phyloP scores from a whole-genome alignment of 305 asterid species.

The Fraxinus paxiana region DNA sequence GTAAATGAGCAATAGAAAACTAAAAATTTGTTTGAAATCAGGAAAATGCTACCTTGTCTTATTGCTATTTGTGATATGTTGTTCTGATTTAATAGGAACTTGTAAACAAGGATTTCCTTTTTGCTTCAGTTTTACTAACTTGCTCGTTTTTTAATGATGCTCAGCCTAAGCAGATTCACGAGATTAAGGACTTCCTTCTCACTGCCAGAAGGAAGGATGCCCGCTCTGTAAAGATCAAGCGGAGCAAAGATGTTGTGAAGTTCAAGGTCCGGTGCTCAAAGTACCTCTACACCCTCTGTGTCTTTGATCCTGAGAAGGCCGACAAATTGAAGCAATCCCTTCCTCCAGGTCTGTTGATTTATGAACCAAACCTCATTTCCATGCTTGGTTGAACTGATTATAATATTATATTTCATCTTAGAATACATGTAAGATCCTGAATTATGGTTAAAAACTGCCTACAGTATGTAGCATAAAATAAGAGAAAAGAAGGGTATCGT shows the following conservation, averaged over 20 bases:
- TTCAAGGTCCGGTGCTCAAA: constrained; percentile 58
- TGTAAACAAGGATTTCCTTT: neutral
- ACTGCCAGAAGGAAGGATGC: constrained; percentile 60
- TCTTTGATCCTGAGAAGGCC: constrained; percentile 44
- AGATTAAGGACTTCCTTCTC: constrained; percentile 52
- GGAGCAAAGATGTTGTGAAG: constrained; percentile 48
- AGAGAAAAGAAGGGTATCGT: neutral
- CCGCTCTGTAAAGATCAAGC: constrained; percentile 48
- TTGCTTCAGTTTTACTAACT: neutral
- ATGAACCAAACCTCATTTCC: neutral
- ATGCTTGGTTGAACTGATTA: neutral
- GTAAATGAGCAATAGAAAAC: neutral
- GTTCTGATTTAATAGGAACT: neutral
- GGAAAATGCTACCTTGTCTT: neutral
- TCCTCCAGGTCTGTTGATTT: constrained; percentile 37
- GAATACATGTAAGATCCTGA: neutral
- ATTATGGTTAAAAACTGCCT: neutral
- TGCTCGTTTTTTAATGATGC: neutral
- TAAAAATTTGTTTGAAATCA: neutral
- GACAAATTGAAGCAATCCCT: constrained; percentile 54
- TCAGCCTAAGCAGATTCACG: constrained; percentile 55
- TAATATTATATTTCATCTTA: neutral
- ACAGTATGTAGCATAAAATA: neutral
- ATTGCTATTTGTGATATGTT: neutral
- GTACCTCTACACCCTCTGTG: constrained; percentile 50